A percentile compares a stretch with the other conserved stretches of the same genome.
Evolutionary conservation across 1,284 basidiomycete genomes (phyloP).

Genomic region (Cronartium ribicola): DNA sequence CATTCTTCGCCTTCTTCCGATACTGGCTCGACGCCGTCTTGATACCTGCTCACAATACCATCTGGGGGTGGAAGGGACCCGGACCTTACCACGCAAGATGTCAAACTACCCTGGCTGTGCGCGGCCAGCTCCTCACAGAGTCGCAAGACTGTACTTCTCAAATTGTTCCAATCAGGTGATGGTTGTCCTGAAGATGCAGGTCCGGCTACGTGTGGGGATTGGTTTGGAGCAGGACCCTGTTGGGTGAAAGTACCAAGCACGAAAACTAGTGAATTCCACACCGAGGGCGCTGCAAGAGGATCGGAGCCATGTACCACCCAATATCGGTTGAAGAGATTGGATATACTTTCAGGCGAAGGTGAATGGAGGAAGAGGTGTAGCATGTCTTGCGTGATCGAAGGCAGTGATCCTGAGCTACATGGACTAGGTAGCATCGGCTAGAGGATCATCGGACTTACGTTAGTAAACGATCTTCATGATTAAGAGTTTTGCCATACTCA

Average conservation of each 20-base stretch:
- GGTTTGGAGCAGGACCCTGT: constrained; percentile 7
- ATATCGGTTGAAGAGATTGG: constrained; percentile 14
- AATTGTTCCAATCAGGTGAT: neutral
- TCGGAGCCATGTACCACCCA: constrained; percentile 38
- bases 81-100: constrained; percentile 9
- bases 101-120: constrained; percentile 32
- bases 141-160: constrained; percentile 23
- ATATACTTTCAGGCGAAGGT: constrained; percentile 24
- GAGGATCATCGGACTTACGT: neutral
- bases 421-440: constrained; percentile 10
- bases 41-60: neutral
- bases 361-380: constrained; percentile 14
- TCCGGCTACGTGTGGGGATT: neutral
- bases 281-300: constrained; percentile 17
- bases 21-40: neutral
- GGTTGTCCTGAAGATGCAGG: neutral
- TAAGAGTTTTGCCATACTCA: neutral
- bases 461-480: too few species aligned
- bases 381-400: constrained; percentile 30
- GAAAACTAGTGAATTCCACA: constrained; percentile 34
- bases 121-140: constrained; percentile 35
- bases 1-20: constrained; percentile 36
- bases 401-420: neutral
- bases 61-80: constrained; percentile 23
- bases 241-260: constrained; percentile 23